A percentile compares a stretch with the other conserved stretches of the same genome.
Conservation (phyloP, 1,284 basidiomycete genomes). For the Apiotrichum domesticum region DNA sequence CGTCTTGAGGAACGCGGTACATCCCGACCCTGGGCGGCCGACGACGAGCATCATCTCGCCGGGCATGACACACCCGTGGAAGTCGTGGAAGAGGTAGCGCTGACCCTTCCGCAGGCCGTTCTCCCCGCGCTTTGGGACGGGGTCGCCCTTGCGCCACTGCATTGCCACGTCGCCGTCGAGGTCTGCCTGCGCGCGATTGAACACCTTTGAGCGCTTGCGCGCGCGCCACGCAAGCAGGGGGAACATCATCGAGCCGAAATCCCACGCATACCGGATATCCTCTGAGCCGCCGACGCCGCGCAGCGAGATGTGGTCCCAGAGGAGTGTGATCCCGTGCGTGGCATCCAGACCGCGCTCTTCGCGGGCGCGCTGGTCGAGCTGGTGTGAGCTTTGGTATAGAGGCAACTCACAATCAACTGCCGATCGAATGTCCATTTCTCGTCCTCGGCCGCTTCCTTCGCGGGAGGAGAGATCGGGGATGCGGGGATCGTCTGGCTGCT, state of each 20-base stretch:
- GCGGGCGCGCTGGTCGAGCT: constrained; percentile 24
- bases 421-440: background rate
- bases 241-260: constrained; percentile 27
- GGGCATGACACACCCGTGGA: constrained; percentile 30
- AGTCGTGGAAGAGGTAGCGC: constrained; percentile 33
- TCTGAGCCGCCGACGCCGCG: constrained; percentile 29
- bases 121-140: constrained; percentile 19
- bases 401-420: background rate
- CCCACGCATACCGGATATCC: constrained; percentile 28
- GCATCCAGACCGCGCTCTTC: constrained; percentile 4
- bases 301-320: constrained; percentile 28
- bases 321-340: constrained; percentile 20
- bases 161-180: constrained; percentile 3
- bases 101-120: constrained; percentile 28
- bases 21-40: constrained; percentile 46
- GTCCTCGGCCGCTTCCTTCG: background rate
- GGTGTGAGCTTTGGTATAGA: background rate
- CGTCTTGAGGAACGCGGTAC: constrained; percentile 49
- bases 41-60: constrained; percentile 45
- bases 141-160: constrained; percentile 16
- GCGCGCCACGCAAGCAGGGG: constrained; percentile 27
- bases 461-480: too few relatives aligned
- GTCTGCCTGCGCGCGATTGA: constrained; percentile 4
- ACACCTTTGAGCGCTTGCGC: constrained; percentile 23
- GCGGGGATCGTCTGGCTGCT: too few relatives aligned